Base-by-base conservation (phyloP, 768 basidiomycete species). In the Pleurotus eryngii region DNA sequence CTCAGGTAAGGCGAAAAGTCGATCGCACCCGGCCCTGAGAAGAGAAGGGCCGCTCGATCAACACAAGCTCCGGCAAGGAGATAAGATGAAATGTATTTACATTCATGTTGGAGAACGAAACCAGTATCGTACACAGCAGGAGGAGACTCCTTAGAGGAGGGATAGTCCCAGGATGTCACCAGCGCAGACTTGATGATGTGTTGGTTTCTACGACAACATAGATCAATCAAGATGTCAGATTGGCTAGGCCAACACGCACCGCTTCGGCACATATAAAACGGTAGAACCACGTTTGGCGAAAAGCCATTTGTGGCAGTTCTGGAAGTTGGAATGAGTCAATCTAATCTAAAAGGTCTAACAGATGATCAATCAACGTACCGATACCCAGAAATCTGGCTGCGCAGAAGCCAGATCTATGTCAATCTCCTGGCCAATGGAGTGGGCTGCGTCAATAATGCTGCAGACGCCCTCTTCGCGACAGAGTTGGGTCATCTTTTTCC, bases 231-330 rank as follows among this genome's bases (percentile, higher is more conserved):
- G 43, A 8, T 47, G 14, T 5, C 55, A 35, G 30, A 3, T 35
- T 35, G 8, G 30, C 30, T 35, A 30, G 8, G 2, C 8, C 27
- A 9, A 17, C 38, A 56, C 64, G 3, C 11, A 70, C 70, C 68
- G 62, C 60, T 65, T 64, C 8, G 70, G 63, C 15, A 71, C 69
- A 56, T 68, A 70, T 43, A 90, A 72, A n/a, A 86, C 70, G 0
- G 85, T 79, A 50, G 76, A 82, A 8, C 79, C 76, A 12, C 87
- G 74, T 66, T 85, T 80, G 4, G 79, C 76, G 60, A 74, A 81
- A 5, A 89, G 70, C 89, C 88, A 90, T 66, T 90, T 90, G 70
- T 89, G 85, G 59, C 84, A 85, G 61, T 87, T 89, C 78, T 85
- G 20, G 30, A n/a, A n/a, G n/a, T 17, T 22, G 15, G 8, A 4